Evolutionary conservation across 768 basidiomycete species (phyloP).

Genomic region (Amanita phalloides): DNA sequence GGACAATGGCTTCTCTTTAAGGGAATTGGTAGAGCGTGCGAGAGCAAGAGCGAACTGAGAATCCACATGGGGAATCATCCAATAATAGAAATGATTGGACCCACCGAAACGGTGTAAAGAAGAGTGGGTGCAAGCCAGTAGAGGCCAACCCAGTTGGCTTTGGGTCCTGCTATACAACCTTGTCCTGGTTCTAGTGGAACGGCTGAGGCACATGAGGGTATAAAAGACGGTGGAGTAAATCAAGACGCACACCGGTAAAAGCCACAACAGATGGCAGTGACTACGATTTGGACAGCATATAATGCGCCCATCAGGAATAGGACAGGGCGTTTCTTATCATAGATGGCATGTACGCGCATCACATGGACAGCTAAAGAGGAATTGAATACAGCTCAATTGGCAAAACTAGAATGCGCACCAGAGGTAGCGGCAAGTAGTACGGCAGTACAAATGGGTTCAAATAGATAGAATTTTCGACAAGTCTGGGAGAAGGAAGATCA

Average conservation of each 20-base stretch:
- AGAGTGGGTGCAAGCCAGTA: constrained; percentile 78
- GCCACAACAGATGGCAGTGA: constrained; percentile 64
- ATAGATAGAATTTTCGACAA: constrained; percentile 68
- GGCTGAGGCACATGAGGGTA: constrained; percentile 23
- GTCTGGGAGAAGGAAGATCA: constrained; percentile 20
- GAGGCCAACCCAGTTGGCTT: constrained; percentile 71
- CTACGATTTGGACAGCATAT: constrained; percentile 56
- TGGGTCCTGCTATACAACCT: constrained; percentile 81
- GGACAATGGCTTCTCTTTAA: constrained; percentile 43
- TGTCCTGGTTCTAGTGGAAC: constrained; percentile 66
- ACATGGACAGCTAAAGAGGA: constrained; percentile 50
- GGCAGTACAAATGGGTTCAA: constrained; percentile 81
- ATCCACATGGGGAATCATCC: neutral
- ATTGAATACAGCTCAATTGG: neutral
- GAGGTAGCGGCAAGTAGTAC: constrained; percentile 68
- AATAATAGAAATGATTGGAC: constrained; percentile 12
- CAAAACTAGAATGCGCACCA: constrained; percentile 19
- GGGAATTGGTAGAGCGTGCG: constrained; percentile 46
- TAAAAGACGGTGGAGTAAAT: constrained; percentile 3
- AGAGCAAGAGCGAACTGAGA: constrained; percentile 49
- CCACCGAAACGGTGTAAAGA: constrained; percentile 59
- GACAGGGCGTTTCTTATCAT: constrained; percentile 49
- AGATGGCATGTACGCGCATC: constrained; percentile 72
- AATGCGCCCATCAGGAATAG: constrained; percentile 46
- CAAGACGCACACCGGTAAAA: constrained; percentile 59